phyloP scores from a whole-genome alignment of 805 yeast genomes.

The Ogataea naganishii region DNA sequence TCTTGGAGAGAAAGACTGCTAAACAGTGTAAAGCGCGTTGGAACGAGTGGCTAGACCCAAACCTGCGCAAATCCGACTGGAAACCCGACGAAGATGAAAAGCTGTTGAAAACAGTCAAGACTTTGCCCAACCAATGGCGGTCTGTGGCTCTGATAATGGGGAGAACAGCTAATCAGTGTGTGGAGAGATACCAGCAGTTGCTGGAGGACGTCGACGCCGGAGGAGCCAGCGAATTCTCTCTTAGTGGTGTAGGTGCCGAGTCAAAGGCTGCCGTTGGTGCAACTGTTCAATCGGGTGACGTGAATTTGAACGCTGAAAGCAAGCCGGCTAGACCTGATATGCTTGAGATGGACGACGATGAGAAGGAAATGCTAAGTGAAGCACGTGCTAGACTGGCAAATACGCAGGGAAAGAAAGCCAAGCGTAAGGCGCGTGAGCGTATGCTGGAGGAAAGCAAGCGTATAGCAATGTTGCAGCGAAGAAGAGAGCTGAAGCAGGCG shows the following conservation, averaged over 20 bases:
- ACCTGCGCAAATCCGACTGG: slow-evolving; percentile 60
- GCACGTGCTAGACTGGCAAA: slow-evolving; percentile 88
- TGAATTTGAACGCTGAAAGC: slow-evolving; percentile 68
- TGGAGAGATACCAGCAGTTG: slow-evolving; percentile 73
- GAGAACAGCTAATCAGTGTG: slow-evolving; percentile 79
- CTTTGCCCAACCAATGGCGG: slow-evolving; percentile 91
- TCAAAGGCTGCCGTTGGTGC: slow-evolving; percentile 27
- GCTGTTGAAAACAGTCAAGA: slow-evolving; percentile 54
- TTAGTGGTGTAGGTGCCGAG: slow-evolving; percentile 33
- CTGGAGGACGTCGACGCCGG: slow-evolving; percentile 38
- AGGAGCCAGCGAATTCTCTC: slow-evolving; percentile 15
- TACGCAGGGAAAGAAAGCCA: slow-evolving; percentile 92
- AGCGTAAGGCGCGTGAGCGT: slow-evolving; percentile 79
- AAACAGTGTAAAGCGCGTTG: slow-evolving; percentile 90
- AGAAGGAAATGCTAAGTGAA: slow-evolving; percentile 87
- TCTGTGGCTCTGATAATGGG: slow-evolving; percentile 76
- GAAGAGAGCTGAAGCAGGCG: slow-evolving; percentile 76
- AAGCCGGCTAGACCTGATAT: slow-evolving; percentile 78
- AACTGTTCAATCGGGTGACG: slow-evolving; percentile 36
- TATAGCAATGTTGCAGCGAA: slow-evolving; percentile 65
- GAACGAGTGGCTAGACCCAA: slow-evolving; percentile 82
- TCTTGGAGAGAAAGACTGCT: slow-evolving; percentile 78
- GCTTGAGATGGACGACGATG: slow-evolving; percentile 77
- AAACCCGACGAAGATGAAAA: slow-evolving; percentile 66
- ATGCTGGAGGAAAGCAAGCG: slow-evolving; percentile 72